Evolutionary conservation across 345 rosid species (phyloP).

Genomic region (Camelina sativa): DNA sequence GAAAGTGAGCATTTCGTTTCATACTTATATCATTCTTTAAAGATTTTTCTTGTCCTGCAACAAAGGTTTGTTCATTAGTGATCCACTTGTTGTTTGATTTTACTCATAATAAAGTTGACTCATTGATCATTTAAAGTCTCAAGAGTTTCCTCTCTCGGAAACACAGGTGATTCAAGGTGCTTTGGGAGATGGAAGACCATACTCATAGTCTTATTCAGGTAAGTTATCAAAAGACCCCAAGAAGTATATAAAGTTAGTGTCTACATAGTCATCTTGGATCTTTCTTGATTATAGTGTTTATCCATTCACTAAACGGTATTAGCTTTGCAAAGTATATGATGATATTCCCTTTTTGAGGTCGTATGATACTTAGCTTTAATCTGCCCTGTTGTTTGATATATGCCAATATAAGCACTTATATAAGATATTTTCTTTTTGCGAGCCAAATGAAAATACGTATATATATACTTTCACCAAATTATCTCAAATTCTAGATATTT

Average conservation of each 20-base stretch:
- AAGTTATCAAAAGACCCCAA: conserved; percentile 39
- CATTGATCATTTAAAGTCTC: conserved; percentile 20
- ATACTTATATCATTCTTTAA: conserved; percentile 10
- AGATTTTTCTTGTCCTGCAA: conserved; percentile 36
- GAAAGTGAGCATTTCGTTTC: conserved; percentile 31
- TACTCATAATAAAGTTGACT: conserved; percentile 6
- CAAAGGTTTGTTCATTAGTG: conserved; percentile 1
- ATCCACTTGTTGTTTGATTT: conserved; percentile 32
- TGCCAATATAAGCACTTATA: conserved; percentile 32
- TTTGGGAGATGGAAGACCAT: conserved; percentile 41
- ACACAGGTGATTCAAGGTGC: conserved; percentile 31
- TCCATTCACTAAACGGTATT: conserved; percentile 12
- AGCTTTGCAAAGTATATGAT: conserved; percentile 16
- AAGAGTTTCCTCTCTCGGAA: conserved; percentile 39
- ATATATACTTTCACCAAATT: not conserved
- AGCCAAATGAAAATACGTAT: not conserved
- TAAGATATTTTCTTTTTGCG: conserved; percentile 8
- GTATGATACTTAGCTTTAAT: conserved; percentile 15
- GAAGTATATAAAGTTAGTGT: conserved; percentile 35
- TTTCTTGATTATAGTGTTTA: conserved; percentile 30
- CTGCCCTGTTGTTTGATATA: conserved; percentile 16
- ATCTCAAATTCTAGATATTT: conserved; percentile 16
- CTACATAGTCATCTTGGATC: conserved; percentile 22
- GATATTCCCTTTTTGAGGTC: conserved; percentile 30
- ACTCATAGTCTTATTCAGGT: conserved; percentile 35